phyloP scores from a whole-genome alignment of 768 basidiomycete genomes.

The Lentinula boryana region DNA sequence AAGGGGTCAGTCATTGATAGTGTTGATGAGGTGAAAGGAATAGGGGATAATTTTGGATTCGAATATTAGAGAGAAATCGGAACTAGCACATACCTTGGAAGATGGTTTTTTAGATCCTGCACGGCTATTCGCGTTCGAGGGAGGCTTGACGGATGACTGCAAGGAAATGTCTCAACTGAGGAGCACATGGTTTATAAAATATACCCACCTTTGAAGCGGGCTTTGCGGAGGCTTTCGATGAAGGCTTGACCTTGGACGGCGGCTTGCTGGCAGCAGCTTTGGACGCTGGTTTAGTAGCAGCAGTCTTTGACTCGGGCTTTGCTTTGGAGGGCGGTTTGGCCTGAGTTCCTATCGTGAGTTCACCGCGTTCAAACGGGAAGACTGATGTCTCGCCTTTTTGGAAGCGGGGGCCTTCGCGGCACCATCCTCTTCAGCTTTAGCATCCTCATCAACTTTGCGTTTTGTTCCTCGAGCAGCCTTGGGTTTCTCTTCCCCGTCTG shows the following conservation, averaged over 20 bases:
- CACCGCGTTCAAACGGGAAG: neutral
- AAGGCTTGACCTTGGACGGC: constrained; percentile 24
- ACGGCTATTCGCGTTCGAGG: constrained; percentile 17
- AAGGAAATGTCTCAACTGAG: neutral
- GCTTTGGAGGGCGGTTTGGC: constrained; percentile 35
- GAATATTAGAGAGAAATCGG: neutral
- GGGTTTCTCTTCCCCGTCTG: constrained; percentile 54
- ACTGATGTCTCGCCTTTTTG: constrained; percentile 47
- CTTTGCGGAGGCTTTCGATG: constrained; percentile 17
- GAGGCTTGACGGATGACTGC: constrained; percentile 18
- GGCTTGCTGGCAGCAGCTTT: constrained; percentile 24
- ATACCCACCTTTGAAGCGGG: constrained; percentile 32
- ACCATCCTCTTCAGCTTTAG: constrained; percentile 20
- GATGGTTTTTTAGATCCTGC: constrained; percentile 31
- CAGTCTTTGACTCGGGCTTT: constrained; percentile 11
- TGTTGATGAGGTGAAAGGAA: too few relatives aligned
- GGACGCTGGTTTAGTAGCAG: constrained; percentile 25
- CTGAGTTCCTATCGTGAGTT: constrained; percentile 20
- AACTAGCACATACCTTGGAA: constrained; percentile 18
- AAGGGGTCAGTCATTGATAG: neutral
- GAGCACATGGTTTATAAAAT: constrained; percentile 13
- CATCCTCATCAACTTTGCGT: constrained; percentile 31
- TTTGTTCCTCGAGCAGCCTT: constrained; percentile 36
- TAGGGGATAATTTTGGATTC: too few relatives aligned
- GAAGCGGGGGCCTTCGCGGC: constrained; percentile 42